A percentile compares a stretch with the other conserved stretches of the same genome.
Conservation (phyloP, 495 filamentous ascomycete genomes). For the Aspergillus cavernicola region DNA sequence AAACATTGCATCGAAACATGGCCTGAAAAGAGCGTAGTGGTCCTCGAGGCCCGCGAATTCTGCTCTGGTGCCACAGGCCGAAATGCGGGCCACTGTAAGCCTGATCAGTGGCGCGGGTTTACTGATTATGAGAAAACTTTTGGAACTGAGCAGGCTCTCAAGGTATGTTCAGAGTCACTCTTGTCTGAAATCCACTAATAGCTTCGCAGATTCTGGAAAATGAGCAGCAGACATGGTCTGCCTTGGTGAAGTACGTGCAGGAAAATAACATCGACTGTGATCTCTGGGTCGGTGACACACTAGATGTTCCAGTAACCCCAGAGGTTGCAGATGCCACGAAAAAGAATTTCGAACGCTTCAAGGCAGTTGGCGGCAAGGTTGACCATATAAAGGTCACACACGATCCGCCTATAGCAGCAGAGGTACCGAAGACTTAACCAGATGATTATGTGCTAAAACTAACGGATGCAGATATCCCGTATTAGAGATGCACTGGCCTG, state of each 20-base stretch:
- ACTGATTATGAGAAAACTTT: neutral
- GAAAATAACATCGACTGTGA: constrained; percentile 9
- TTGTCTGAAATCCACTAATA: neutral
- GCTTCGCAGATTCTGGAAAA: neutral
- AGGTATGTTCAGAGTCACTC: neutral
- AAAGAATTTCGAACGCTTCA: neutral
- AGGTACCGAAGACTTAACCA: neutral
- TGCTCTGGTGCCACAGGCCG: constrained; percentile 10
- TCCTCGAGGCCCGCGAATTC: constrained; percentile 4
- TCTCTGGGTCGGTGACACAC: constrained; percentile 1
- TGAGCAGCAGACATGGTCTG: constrained; percentile 7
- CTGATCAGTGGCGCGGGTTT: constrained; percentile 9
- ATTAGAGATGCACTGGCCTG: neutral
- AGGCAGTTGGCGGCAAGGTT: neutral
- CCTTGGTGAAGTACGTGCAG: neutral
- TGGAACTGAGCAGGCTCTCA: constrained; percentile 5
- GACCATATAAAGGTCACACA: constrained; percentile 1
- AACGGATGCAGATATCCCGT: neutral
- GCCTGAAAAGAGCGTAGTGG: neutral
- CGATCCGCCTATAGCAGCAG: neutral
- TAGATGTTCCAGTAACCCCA: constrained; percentile 5
- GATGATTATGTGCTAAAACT: neutral
- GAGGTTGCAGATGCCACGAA: neutral
- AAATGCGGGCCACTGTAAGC: constrained; percentile 9
- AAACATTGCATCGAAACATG: neutral